phyloP scores from a whole-genome alignment of 352 stramenopile genomes.

The Globisporangium rhizosaccharum region DNA sequence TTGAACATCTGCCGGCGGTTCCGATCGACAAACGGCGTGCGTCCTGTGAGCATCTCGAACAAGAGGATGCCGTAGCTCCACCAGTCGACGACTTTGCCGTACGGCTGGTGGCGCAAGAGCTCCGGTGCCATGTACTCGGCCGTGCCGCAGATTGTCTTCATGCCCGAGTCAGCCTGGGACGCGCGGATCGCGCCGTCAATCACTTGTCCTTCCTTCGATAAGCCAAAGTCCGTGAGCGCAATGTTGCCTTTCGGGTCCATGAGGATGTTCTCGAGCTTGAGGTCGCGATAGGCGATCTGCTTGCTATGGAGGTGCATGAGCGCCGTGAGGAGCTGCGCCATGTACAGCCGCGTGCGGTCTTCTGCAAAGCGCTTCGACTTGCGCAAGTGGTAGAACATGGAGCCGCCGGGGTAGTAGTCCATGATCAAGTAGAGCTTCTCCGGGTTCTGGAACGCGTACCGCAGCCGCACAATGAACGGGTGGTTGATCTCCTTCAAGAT shows the following conservation, averaged over 20 bases:
- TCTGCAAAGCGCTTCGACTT: slow-evolving; percentile 86
- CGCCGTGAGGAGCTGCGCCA: slow-evolving; percentile 81
- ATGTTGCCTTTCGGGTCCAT: slow-evolving; percentile 88
- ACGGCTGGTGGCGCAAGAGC: slow-evolving; percentile 77
- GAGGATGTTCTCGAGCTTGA: slow-evolving; percentile 89
- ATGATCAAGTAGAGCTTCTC: slow-evolving; percentile 96
- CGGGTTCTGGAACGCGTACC: slow-evolving; percentile 84
- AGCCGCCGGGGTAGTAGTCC: slow-evolving; percentile 92
- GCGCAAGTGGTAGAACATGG: slow-evolving; percentile 86
- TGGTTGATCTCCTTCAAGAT: slow-evolving; percentile 90
- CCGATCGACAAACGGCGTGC: slow-evolving; percentile 84
- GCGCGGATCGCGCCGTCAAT: slow-evolving; percentile 79
- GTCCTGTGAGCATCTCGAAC: slow-evolving; percentile 86
- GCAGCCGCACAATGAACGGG: slow-evolving; percentile 80
- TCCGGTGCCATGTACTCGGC: slow-evolving; percentile 88
- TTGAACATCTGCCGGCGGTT: slow-evolving; percentile 89
- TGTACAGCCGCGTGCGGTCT: slow-evolving; percentile 81
- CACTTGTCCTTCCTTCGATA: slow-evolving; percentile 82
- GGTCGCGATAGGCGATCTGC: slow-evolving; percentile 85
- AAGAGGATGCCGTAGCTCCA: slow-evolving; percentile 88
- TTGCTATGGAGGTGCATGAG: slow-evolving; percentile 88
- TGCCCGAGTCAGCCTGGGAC: slow-evolving; percentile 72
- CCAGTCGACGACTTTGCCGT: slow-evolving; percentile 88
- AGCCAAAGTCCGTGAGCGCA: slow-evolving; percentile 81
- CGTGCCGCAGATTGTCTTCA: slow-evolving; percentile 89